Percentiles rank a stretch among this genome's conserved stretches.
Evolutionary conservation across 257 asterid genomes (phyloP).

Genomic region (Schizonepeta tenuifolia): DNA sequence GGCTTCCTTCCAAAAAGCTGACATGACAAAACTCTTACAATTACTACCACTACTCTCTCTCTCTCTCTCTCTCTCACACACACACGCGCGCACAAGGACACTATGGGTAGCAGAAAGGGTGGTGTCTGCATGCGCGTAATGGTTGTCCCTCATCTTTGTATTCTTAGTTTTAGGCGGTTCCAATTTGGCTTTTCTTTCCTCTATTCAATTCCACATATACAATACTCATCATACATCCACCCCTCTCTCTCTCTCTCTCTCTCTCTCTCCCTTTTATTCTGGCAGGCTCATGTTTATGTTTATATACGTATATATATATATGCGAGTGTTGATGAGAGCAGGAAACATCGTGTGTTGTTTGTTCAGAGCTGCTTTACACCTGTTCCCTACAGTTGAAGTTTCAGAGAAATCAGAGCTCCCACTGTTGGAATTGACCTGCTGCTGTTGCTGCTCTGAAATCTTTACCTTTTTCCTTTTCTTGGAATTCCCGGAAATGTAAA

Average conservation of each 20-base stretch:
- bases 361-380: slow-evolving; percentile 40
- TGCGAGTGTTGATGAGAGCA: neutral
- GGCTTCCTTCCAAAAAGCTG: slow-evolving; percentile 45
- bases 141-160: slow-evolving; percentile 37
- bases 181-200: slow-evolving; percentile 29
- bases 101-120: slow-evolving; percentile 36
- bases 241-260: neutral
- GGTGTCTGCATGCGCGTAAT: slow-evolving; percentile 53
- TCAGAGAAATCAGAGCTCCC: slow-evolving; percentile 37
- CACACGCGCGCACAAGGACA: slow-evolving; percentile 25
- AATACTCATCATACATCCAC: neutral
- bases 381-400: slow-evolving; percentile 37
- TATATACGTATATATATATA: too few species aligned
- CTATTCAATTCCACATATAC: slow-evolving; percentile 14
- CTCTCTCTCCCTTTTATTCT: too few species aligned
- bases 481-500: slow-evolving; percentile 29
- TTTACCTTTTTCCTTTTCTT: slow-evolving; percentile 30
- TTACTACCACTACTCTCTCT: slow-evolving; percentile 24
- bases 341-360: slow-evolving; percentile 29
- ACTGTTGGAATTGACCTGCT: slow-evolving; percentile 38
- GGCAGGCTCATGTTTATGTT: too few species aligned
- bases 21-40: slow-evolving; percentile 46
- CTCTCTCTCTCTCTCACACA: slow-evolving; percentile 24
- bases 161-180: slow-evolving; percentile 38
- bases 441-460: slow-evolving; percentile 28